Base-by-base conservation (phyloP, 352 stramenopile species). In the Saprolegnia diclina region DNA sequence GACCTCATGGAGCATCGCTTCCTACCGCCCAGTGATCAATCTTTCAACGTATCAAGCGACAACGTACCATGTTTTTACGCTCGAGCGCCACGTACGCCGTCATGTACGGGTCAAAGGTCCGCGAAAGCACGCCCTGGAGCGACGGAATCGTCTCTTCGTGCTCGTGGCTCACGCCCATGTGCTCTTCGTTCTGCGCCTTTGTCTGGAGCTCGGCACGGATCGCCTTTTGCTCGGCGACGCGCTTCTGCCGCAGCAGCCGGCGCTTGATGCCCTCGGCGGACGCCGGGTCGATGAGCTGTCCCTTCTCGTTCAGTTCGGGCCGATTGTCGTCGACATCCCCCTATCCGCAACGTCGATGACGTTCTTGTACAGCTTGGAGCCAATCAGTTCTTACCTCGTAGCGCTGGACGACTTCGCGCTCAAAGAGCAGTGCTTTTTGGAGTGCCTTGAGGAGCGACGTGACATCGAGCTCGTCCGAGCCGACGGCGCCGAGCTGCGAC, bases 41-140 rank as follows among this genome's bases (percentile, higher is more conserved):
- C 3, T 19, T 10, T 29, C 18, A 21, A 11, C 18, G n/a, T n/a
- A n/a, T n/a, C n/a, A n/a, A 57, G 9, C 13, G 14, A 56, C 18
- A 22, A 52, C 95, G 85, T 44, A 92, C 87, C 92, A 99, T 97
- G 71, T 98, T 99, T 73, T 97, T 88, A 57, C 95, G 86, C 77
- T 99, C 97, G 18, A 99, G 76, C 4, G 80, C 79, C 16, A 99
- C 96, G 76, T 99, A 99, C 5, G 95, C 89, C 24, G 87, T 92
- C 95, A 99, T 99, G 79, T 98, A 99, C 45, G 97, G 94, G 66
- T 99, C 95, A 78, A 99, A 99, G 11, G 87, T 94, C 63, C 78
- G 81, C 46, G 90, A 97, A 52, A 97, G 92, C 44, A 98, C 79
- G n/a, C 77, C 73, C 76, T 76, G 70, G 76, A 97, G 78, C 53